Base-by-base conservation (phyloP, 805 yeast genomes). In the Ogataea nitratoaversa region DNA sequence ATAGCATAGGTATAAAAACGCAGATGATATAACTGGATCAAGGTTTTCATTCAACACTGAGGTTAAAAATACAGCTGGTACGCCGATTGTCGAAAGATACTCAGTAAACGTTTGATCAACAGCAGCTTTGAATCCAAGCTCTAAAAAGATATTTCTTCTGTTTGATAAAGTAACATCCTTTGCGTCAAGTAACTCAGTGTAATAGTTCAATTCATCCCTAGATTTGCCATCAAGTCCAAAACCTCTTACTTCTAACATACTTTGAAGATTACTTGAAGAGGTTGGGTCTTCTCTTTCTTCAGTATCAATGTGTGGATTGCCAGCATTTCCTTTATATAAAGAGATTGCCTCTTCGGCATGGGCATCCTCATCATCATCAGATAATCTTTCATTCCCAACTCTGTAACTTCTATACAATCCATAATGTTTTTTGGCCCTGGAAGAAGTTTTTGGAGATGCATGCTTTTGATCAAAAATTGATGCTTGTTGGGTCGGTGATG, bases 361-460 rank as follows among this genome's bases (percentile, higher is more conserved):
- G n/a, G n/a, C 48, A 6, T 38, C 30, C 11, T 40, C 43, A 14
- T 36, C 38, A 14, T 37, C 43, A 9, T 44, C 50, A 4, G 48
- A 42, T 6, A 40, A 25, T 3, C 39, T 30, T 3, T 38, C 34
- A 6, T 47, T 53, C 9, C 44, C 54, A 8, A 36, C 34, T 19
- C 59, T 49, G 19, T 48, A 62, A 38, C 60, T 57, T 42, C 68
- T 46, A 7, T 46, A 50, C 6, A 23, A 20, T 2, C 69, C 68
- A 41, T 66, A 65, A 7, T 55, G 56, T 23, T 43, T 38, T 22
- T 20, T 29, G 3, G 20, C 5, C 8, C 33, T 13, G n/a, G 16
- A 5, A 25, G 31, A 24, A 34, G 5, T 33, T 8, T 27, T 16
- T 16, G 31, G 19, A 29, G 19, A 8, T 11, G 25, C n/a, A n/a